phyloP scores from a whole-genome alignment of 805 yeast genomes.

The Debaryomyces tyrocola region DNA sequence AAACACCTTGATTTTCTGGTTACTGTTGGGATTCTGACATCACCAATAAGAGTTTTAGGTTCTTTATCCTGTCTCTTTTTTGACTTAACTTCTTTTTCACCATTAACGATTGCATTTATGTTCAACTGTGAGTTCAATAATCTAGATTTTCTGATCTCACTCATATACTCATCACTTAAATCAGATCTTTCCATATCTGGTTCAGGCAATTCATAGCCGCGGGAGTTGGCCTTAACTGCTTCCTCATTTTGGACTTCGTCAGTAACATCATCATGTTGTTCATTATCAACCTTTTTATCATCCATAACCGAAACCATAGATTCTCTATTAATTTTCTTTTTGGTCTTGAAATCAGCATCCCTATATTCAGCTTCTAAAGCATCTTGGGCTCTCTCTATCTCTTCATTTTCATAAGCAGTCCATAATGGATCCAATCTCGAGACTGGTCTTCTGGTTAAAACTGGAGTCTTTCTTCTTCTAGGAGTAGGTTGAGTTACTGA shows the following conservation, averaged over 20 bases:
- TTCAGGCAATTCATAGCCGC: constrained; percentile 34
- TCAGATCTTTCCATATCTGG: constrained; percentile 34
- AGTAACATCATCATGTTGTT: neutral
- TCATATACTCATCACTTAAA: constrained; percentile 44
- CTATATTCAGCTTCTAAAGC: constrained; percentile 36
- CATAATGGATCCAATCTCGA: constrained; percentile 59
- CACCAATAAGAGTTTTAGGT: constrained; percentile 55
- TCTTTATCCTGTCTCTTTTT: constrained; percentile 24
- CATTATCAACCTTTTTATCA: constrained; percentile 8
- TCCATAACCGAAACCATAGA: constrained; percentile 35
- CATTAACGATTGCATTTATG: constrained; percentile 11
- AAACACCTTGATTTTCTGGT: constrained; percentile 66
- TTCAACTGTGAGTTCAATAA: constrained; percentile 43
- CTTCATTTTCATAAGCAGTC: constrained; percentile 50
- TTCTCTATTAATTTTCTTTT: constrained; percentile 25
- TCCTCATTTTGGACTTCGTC: neutral
- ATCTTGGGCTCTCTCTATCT: constrained; percentile 44
- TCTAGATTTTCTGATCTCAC: constrained; percentile 45
- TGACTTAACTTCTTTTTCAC: constrained; percentile 18
- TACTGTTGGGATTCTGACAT: constrained; percentile 67
- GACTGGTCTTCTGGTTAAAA: constrained; percentile 54
- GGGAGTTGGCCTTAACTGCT: constrained; percentile 10
- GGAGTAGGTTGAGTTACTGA: constrained; percentile 45
- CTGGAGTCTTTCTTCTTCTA: constrained; percentile 30
- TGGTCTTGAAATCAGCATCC: constrained; percentile 13